These are phyloP conservation scores for Lepidium didymum DNA, from an alignment of 345 rosid species.

Conservation along the genomic window DNA sequence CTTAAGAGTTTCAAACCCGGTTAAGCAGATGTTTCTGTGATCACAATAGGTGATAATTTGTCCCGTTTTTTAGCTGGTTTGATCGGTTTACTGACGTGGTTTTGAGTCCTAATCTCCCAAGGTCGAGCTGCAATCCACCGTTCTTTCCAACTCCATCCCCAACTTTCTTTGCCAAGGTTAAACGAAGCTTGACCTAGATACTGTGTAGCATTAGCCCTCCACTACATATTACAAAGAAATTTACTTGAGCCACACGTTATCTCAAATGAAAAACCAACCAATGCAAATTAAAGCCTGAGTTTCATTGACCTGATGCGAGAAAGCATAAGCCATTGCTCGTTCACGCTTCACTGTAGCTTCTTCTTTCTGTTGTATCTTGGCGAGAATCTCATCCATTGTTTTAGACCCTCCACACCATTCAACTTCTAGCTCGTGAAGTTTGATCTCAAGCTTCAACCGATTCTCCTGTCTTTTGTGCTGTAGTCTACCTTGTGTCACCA, in stretches of 20 bases:
- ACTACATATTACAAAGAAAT: constrained; percentile 33
- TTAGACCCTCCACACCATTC: constrained; percentile 80
- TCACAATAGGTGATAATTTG: constrained; percentile 4
- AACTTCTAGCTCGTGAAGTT: constrained; percentile 64
- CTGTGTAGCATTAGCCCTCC: constrained; percentile 78
- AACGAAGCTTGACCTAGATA: constrained; percentile 77
- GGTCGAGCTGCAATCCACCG: constrained; percentile 81
- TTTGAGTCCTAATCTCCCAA: constrained; percentile 62
- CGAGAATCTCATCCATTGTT: constrained; percentile 77
- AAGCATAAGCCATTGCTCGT: constrained; percentile 86
- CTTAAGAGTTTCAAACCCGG: constrained; percentile 27
- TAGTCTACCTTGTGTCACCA: constrained; percentile 71
- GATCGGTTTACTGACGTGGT: constrained; percentile 21
- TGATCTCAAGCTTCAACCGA: constrained; percentile 68
- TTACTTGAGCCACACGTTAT: constrained; percentile 17
- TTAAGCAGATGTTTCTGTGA: constrained; percentile 11
- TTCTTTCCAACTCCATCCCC: constrained; percentile 96
- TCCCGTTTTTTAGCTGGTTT: constrained; percentile 34
- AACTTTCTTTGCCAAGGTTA: constrained; percentile 53
- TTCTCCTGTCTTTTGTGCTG: constrained; percentile 59
- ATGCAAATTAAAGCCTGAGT: not conserved
- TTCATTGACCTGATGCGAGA: constrained; percentile 72
- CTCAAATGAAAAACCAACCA: not conserved
- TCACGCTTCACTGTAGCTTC: constrained; percentile 80
- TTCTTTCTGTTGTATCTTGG: constrained; percentile 69